phyloP scores from a whole-genome alignment of 371 early-diverging fungal species.

The Enteropsectra breve region DNA sequence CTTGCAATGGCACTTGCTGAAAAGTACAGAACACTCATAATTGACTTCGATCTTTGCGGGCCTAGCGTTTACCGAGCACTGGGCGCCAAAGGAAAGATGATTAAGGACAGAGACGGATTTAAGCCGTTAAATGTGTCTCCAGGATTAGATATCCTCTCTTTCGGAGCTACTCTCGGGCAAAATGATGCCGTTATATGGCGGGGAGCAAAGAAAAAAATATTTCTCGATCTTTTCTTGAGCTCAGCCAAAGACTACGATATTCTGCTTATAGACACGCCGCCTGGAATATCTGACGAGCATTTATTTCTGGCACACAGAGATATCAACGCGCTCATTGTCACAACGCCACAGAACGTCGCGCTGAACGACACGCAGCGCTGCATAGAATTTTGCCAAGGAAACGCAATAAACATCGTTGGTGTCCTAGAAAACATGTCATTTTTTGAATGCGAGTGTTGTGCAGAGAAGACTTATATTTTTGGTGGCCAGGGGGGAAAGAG shows the following conservation, averaged over 20 bases:
- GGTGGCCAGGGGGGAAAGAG: conserved; percentile 52
- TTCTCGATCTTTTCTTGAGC: conserved; percentile 85
- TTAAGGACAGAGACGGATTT: conserved; percentile 52
- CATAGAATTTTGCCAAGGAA: conserved; percentile 82
- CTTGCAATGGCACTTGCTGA: conserved; percentile 61
- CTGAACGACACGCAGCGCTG: conserved; percentile 85
- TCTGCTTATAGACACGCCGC: conserved; percentile 91
- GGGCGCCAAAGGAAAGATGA: conserved; percentile 73
- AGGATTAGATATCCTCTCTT: conserved; percentile 76
- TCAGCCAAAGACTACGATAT: conserved; percentile 81
- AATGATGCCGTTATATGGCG: conserved; percentile 94
- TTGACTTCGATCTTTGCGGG: conserved; percentile 94
- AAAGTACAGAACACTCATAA: conserved; percentile 68
- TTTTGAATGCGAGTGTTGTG: conserved; percentile 81
- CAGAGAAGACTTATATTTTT: conserved; percentile 36
- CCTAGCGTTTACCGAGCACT: conserved; percentile 88
- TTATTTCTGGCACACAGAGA: conserved; percentile 67
- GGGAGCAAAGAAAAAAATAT: conserved; percentile 75
- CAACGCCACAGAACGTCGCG: conserved; percentile 91
- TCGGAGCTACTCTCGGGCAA: conserved; percentile 79
- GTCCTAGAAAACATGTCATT: conserved; percentile 95
- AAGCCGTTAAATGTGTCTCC: conserved; percentile 45
- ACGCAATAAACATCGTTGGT: conserved; percentile 75
- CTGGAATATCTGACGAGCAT: conserved; percentile 96
- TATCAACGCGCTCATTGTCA: conserved; percentile 71